These are phyloP conservation scores for Leishmania guyanensis DNA, from an alignment of 208 protist species.

Conservation along the genomic window DNA sequence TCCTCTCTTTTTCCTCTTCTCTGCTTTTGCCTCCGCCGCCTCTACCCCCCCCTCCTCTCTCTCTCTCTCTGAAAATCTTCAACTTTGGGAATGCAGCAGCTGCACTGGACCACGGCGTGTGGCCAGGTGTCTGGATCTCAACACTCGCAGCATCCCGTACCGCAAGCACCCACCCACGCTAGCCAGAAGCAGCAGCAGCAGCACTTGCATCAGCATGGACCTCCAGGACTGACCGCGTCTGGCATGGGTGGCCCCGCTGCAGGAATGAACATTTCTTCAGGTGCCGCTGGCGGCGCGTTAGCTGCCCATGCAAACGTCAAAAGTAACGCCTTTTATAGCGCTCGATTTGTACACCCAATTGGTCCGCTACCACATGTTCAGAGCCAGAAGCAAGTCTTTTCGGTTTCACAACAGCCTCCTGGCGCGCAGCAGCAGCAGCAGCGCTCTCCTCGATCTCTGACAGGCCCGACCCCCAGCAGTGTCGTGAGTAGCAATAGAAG, in stretches of 20 bases:
- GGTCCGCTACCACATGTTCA: not conserved
- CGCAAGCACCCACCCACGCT: not conserved
- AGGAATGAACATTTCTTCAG: not conserved
- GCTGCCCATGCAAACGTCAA: not conserved
- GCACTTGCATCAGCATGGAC: not conserved
- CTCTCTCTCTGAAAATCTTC: not conserved
- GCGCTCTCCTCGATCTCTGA: conserved; percentile 3
- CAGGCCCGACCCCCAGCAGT: not conserved
- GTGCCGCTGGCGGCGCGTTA: not conserved
- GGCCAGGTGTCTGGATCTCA: conserved; percentile 14
- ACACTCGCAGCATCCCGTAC: not conserved
- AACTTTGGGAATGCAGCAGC: conserved; percentile 22
- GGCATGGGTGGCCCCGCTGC: not conserved
- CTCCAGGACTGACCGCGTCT: not conserved
- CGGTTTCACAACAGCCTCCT: not conserved
- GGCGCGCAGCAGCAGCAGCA: conserved; percentile 21
- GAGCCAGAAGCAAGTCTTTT: not conserved
- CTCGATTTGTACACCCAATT: not conserved
- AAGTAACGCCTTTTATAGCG: conserved; percentile 10
- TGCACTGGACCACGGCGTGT: conserved; percentile 33
- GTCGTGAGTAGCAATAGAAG: conserved; percentile 1
- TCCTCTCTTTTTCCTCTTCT: conserved; percentile 5
- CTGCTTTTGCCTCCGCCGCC: not conserved
- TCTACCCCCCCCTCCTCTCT: conserved; percentile 3
- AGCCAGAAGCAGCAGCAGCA: conserved; percentile 10